These are phyloP conservation scores for Ambrosiella xylebori DNA, from an alignment of 2,329 filamentous ascomycete species.

Conservation along the genomic window DNA sequence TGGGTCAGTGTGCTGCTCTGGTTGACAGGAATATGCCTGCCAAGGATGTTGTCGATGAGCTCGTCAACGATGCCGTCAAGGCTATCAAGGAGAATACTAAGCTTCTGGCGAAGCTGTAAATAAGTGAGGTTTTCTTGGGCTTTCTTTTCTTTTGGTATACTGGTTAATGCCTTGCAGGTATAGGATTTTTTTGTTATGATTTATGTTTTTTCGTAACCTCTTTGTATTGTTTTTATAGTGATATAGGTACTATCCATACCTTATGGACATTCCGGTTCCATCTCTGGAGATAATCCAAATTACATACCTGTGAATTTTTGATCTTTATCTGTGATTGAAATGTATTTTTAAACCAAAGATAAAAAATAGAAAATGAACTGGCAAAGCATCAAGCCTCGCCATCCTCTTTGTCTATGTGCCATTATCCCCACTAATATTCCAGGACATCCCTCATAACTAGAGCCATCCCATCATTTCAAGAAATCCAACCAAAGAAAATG, in stretches of 20 bases:
- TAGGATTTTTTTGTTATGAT: background rate
- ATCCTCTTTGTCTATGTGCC: background rate
- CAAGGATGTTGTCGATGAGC: conserved; percentile 85
- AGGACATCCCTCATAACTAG: background rate
- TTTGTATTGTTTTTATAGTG: background rate
- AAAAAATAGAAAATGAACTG: background rate
- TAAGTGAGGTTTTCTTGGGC: background rate
- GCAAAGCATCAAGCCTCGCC: background rate
- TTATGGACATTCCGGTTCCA: background rate
- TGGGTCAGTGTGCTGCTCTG: conserved; percentile 93
- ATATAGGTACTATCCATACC: background rate
- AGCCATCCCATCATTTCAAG: background rate
- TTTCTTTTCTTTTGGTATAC: background rate
- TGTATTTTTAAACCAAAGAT: conserved; percentile 3
- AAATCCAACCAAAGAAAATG: background rate
- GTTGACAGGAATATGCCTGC: conserved; percentile 85
- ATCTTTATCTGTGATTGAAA: background rate
- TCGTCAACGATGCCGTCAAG: conserved; percentile 64
- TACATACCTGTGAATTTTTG: background rate
- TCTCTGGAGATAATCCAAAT: background rate
- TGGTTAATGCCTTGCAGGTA: background rate
- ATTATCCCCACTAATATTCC: background rate
- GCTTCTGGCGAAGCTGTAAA: conserved; percentile 48
- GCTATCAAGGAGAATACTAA: conserved; percentile 52
- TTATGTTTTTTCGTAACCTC: background rate